phyloP scores from a whole-genome alignment of 2,329 filamentous ascomycete genomes.

The Penicillium palitans region DNA sequence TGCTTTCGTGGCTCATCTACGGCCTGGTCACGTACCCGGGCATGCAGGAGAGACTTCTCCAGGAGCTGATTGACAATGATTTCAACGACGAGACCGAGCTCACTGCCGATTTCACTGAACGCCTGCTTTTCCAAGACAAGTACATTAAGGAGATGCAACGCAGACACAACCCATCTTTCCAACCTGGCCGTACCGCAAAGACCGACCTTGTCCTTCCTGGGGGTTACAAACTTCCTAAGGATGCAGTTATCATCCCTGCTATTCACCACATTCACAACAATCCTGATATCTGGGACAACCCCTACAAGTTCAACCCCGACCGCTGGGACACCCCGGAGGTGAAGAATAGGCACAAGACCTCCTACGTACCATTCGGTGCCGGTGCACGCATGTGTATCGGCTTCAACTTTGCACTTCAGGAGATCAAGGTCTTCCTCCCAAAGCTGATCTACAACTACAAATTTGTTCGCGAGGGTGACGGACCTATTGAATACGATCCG shows the following conservation, averaged over 20 bases:
- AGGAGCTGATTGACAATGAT: conserved; percentile 57
- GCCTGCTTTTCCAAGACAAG: conserved; percentile 48
- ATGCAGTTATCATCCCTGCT: conserved; percentile 55
- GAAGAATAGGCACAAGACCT: conserved; percentile 52
- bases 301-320: conserved; percentile 59
- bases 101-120: conserved; percentile 50
- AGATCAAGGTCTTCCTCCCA: conserved; percentile 58
- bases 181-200: conserved; percentile 59
- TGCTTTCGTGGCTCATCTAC: conserved; percentile 61
- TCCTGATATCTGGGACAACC: conserved; percentile 59
- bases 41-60: conserved; percentile 58
- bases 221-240: conserved; percentile 58
- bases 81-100: conserved; percentile 48
- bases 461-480: conserved; percentile 52
- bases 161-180: conserved; percentile 62
- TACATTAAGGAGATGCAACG: conserved; percentile 63
- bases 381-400: conserved; percentile 62
- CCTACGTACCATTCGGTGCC: conserved; percentile 61
- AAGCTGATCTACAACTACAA: conserved; percentile 62
- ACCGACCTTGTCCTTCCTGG: conserved; percentile 60
- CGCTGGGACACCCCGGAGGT: conserved; percentile 57
- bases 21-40: conserved; percentile 55
- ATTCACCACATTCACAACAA: conserved; percentile 53
- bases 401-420: conserved; percentile 64
- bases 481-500: conserved; percentile 45